Percentiles rank a stretch among this genome's conserved stretches.
Conservation (phyloP, 495 filamentous ascomycete genomes). For the Beverwykella pulmonaria region DNA sequence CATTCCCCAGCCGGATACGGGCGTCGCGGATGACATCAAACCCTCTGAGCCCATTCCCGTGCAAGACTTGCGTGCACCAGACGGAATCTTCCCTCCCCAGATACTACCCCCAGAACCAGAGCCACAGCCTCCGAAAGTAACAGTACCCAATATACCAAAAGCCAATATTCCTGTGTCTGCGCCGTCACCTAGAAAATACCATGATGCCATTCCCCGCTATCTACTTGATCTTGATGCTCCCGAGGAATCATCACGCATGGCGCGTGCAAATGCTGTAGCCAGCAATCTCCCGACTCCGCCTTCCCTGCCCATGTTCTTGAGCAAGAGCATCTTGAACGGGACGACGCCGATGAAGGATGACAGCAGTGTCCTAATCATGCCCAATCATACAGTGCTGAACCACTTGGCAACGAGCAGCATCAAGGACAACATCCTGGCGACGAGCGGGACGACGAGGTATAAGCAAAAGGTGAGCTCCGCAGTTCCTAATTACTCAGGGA, state of each 20-base stretch:
- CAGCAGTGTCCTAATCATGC: slow-evolving; percentile 91
- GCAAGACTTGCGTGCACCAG: slow-evolving; percentile 41
- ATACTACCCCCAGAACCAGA: slow-evolving; percentile 36
- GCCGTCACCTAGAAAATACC: slow-evolving; percentile 54
- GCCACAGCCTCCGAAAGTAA: slow-evolving; percentile 15
- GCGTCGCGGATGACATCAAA: slow-evolving; percentile 29
- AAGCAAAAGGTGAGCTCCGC: slow-evolving; percentile 77
- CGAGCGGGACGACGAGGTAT: slow-evolving; percentile 94
- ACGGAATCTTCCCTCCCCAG: slow-evolving; percentile 35
- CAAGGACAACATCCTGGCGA: slow-evolving; percentile 92
- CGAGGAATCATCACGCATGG: slow-evolving; percentile 71
- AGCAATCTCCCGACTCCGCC: slow-evolving; percentile 80
- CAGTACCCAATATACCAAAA: slow-evolving; percentile 6
- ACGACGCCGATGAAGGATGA: slow-evolving; percentile 93
- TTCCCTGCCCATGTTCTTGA: slow-evolving; percentile 84
- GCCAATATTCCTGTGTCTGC: slow-evolving; percentile 24
- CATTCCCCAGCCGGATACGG: slow-evolving; percentile 48
- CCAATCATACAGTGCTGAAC: slow-evolving; percentile 95
- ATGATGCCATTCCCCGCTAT: slow-evolving; percentile 74
- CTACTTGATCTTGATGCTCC: slow-evolving; percentile 81
- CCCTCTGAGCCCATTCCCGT: slow-evolving; percentile 43
- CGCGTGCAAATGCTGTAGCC: slow-evolving; percentile 68
- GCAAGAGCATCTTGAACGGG: slow-evolving; percentile 91
- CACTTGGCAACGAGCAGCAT: slow-evolving; percentile 98
- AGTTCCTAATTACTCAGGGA: neutral